Evolutionary conservation across 352 stramenopile species (phyloP).

Genomic region (Pythium volutum): DNA sequence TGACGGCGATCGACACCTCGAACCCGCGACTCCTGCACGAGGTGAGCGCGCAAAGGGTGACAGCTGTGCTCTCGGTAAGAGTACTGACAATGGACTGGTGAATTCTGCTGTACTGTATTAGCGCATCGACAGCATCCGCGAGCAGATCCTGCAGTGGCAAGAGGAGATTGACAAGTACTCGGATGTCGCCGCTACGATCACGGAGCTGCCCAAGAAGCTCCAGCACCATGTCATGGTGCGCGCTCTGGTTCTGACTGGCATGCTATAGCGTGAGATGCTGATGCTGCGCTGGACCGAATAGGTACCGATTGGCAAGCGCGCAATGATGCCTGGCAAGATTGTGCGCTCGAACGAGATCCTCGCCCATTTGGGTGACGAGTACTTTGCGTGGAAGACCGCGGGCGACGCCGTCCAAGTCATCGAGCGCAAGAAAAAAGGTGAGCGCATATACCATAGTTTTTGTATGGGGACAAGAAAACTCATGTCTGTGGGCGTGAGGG

Average conservation of each 20-base stretch:
- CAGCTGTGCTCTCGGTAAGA: no score
- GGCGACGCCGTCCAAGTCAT: slow-evolving; percentile 58
- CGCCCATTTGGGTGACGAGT: slow-evolving; percentile 75
- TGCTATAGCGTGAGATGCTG: not conserved
- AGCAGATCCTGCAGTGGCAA: slow-evolving; percentile 52
- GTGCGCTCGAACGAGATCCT: slow-evolving; percentile 84
- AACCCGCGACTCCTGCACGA: slow-evolving; percentile 64
- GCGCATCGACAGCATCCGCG: slow-evolving; percentile 53
- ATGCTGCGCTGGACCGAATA: slow-evolving; percentile 5
- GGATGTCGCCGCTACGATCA: slow-evolving; percentile 45
- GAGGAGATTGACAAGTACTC: slow-evolving; percentile 54
- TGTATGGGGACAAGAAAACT: not conserved
- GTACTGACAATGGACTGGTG: not conserved
- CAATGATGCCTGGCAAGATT: slow-evolving; percentile 81
- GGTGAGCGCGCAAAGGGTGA: slow-evolving; percentile 22
- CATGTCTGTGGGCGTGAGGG: not conserved
- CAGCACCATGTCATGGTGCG: slow-evolving; percentile 73
- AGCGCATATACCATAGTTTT: not conserved
- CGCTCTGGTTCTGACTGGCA: not conserved
- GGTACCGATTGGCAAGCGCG: slow-evolving; percentile 76
- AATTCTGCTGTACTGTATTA: slow-evolving; percentile 19
- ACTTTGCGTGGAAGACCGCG: slow-evolving; percentile 77
- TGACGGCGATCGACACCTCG: slow-evolving; percentile 29
- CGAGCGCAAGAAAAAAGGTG: slow-evolving; percentile 77
- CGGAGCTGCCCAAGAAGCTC: slow-evolving; percentile 77